Evolutionary conservation across 768 basidiomycete genomes (phyloP), one percentile per base, ranked within the genome.

Genomic region (Leccinum longicurvipes): DNA sequence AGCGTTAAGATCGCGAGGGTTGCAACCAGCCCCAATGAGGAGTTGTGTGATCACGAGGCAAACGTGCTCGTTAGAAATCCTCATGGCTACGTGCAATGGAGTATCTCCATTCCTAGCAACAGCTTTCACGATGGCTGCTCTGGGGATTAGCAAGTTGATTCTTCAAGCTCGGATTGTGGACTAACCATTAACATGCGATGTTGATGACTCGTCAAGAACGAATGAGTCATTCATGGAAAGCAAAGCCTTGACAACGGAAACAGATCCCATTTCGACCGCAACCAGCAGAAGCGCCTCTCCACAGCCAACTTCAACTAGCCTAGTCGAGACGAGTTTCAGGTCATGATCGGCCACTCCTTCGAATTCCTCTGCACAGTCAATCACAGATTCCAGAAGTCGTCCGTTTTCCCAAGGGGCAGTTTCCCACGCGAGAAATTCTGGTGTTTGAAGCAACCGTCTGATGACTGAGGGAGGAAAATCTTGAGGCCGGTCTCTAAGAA

Each of bases 251-350:
- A 57, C 4, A 4, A 49, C 32, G 1, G 41, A 29, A 4, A 55
- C n/a, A 4, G 50, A 62, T 36, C 53, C 53, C 2, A 29, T 63
- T 15, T 32, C 51, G 19, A 55, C 45, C 0, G 61, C 60, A 11
- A 50, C 3, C 5, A 55, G 60, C 8, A 61, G 42, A 21, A 62
- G 50, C 0, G 24, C 10, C 32, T 51, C 49, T 8, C 41, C 51
- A 6, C 19, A 53, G 6, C 60, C 60, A 14, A 32, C 52, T 12
- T 19, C 10, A 3, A 50, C 29, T 4, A 57, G 53, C 8, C 21
- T 45, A 21, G 12, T 25, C 0, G 23, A 15, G 7, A 9, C 17
- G 17, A 34, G 19, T 10, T 24, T 6, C 8, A 47, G n/a, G 2
- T 54, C 52, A 2, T 34, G 25, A 6, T 24, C 29, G n/a, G 1